Evolutionary conservation across 139 green algal species (phyloP).

Genomic region (Choricystis sp.): DNA sequence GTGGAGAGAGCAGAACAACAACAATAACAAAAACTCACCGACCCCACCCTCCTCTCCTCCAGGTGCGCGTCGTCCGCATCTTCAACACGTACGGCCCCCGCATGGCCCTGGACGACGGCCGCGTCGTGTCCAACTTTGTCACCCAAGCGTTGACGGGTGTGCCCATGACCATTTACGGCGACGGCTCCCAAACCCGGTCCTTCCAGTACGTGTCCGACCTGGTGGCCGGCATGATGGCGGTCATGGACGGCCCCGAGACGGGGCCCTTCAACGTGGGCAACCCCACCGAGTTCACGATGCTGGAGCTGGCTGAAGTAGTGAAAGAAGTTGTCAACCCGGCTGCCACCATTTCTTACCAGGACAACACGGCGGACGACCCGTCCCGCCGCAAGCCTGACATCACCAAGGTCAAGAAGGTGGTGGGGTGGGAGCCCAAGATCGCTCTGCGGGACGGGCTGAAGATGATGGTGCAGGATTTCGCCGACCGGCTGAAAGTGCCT

Average conservation of each 20-base stretch:
- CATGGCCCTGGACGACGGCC: conserved; percentile 96
- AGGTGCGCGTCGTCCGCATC: conserved; percentile 93
- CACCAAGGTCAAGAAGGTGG: conserved; percentile 55
- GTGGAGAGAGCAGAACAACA: not conserved
- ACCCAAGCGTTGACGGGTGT: conserved; percentile 63
- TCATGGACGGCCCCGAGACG: conserved; percentile 77
- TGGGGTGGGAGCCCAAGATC: conserved; percentile 91
- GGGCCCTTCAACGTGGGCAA: conserved; percentile 98
- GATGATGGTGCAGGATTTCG: conserved; percentile 94
- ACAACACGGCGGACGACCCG: conserved; percentile 96
- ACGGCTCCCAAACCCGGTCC: conserved; percentile 87
- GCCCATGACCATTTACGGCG: conserved; percentile 87
- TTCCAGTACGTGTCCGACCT: conserved; percentile 96
- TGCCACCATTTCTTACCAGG: conserved; percentile 49
- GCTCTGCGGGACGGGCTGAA: conserved; percentile 66
- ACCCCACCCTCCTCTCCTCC: not conserved
- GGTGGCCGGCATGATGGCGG: conserved; percentile 44
- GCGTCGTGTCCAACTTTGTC: conserved; percentile 98
- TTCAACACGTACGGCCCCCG: conserved; percentile 99
- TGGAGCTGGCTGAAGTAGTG: conserved; percentile 88
- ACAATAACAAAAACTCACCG: not conserved
- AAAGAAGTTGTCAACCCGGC: conserved; percentile 73
- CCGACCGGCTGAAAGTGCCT: conserved; percentile 34
- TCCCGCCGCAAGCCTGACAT: conserved; percentile 67
- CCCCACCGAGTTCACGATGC: conserved; percentile 97